Base-by-base conservation (phyloP, 371 early-diverging fungal species). In the Rhizopus microsporus region DNA sequence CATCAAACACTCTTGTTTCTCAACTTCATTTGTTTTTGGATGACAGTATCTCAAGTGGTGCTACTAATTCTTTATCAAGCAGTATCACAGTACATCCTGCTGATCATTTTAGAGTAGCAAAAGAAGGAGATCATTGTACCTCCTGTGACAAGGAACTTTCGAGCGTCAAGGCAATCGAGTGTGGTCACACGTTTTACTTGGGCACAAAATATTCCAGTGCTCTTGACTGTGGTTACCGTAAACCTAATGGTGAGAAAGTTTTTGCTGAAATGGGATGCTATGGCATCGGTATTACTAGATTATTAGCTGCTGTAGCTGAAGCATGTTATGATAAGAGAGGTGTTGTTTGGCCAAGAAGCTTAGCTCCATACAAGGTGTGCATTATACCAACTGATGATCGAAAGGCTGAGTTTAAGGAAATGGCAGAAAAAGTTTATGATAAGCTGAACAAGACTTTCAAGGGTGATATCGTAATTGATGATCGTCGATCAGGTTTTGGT, bases 251-350 rank as follows among this genome's bases (percentile, higher is more conserved):
- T 29, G 56, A 64, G 1, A 68, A 60, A 30, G 58, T 68, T 3
- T 84, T 85, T 23, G 85, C 89, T 35, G 86, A 90, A 59, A 96
- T 95, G 96, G 96, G 96, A 8, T 96, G 95, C 70, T 96, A 85
- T 57, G 96, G 95, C 13, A 84, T 96, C 33, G 96, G 96, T 29
- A 77, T 95, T 10, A 84, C 91, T 5, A 81, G 96, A 5, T 55
- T 93, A 16, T 62, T 94, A 10, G 91, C 92, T 6, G 89, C 94
- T 6, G 81, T 90, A 7, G 84, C 89, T 15, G 93, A 94, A 57
- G 79, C 82, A 12, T 68, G 79, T 43, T 75, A 85, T 51, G 88
- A 88, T 68, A 71, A 68, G 8, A 67, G 78, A 13, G 93, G 94
- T 0, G 80, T 93, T 50, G 74, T 78, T 6, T 95, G 94, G 94